Percentiles rank a stretch among this genome's conserved stretches.
Evolutionary conservation across 306 rosid species (phyloP).

Genomic region (Fragaria ananassa): DNA sequence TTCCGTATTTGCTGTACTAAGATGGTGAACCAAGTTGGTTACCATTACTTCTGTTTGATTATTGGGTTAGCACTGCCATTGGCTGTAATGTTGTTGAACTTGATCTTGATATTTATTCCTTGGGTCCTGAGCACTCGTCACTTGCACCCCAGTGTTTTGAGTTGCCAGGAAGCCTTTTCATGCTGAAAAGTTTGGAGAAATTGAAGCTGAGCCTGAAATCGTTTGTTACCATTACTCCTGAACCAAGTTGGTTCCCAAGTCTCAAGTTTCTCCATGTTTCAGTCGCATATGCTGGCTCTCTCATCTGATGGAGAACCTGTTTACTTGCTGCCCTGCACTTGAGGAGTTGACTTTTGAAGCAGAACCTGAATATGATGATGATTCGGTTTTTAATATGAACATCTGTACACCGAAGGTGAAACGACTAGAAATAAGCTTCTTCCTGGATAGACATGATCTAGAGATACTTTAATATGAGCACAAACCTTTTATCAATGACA

Average conservation of each 20-base stretch:
- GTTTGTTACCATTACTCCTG: neutral
- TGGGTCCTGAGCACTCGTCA: neutral
- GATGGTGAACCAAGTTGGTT: too few species aligned
- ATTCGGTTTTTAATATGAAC: neutral
- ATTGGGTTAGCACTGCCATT: neutral
- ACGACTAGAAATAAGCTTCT: neutral
- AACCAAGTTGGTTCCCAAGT: neutral
- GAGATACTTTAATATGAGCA: neutral
- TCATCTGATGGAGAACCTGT: neutral
- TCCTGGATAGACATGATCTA: neutral
- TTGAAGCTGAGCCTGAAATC: neutral
- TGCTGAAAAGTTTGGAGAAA: neutral
- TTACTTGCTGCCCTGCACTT: neutral
- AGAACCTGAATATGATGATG: neutral
- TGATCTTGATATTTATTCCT: neutral
- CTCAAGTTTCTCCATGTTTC: neutral
- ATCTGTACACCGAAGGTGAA: neutral
- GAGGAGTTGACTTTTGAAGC: neutral
- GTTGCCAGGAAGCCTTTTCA: neutral
- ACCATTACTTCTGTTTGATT: neutral
- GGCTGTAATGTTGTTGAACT: neutral
- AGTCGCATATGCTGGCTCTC: neutral
- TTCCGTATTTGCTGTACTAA: neutral
- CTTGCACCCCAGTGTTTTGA: neutral
- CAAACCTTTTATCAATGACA: neutral